Evolutionary conservation across 2,329 filamentous ascomycete genomes (phyloP), one percentile per base, ranked within the genome.

Genomic region (Pseudogymnoascus sp.): DNA sequence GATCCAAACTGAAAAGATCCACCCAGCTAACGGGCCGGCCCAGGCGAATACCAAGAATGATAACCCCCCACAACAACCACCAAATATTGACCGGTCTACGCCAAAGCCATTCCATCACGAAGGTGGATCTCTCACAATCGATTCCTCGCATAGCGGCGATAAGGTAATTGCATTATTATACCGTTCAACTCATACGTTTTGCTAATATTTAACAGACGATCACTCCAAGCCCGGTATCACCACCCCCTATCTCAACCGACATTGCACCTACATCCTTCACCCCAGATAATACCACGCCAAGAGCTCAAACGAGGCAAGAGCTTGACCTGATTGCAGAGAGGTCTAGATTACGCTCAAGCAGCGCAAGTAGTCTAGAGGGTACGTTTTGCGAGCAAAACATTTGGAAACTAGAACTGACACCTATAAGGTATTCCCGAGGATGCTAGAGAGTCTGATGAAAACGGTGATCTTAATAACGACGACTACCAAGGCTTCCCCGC

Each of bases 261-360:
- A 81, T 96, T 23, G 83, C 86, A 64, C 86, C 83, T 50, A 79
- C 82, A 17, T 78, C 81, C 62, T 91, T 88, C 72, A 88, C 84
- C 71, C 73, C 86, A 33, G 87, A 91, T 63, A 82, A 82, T 68
- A 83, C 87, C 50, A 96, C 93, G 1, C 93, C 93, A 8, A 86
- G 87, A 69, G 92, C 92, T 2, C 91, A 96, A 72, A 93, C 91
- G 63, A 78, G 91, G 62, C 84, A 91, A 69, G 91, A 96, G 65
- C 83, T 91, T 67, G 83, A 87, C 63, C 79, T 76, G 40, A 72
- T 79, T 23, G 71, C 85, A 23, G 83, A 86, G 10, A 79, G 67
- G 81, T 63, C 75, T 66, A 82, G 79, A 69, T 73, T 82, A 63
- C 84, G 88, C 21, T 87, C 87, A 5, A 87, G 86, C 71, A 87